Base-by-base conservation (phyloP, 805 yeast genomes). In the Cyberlindnera nakhonratchasimensis region DNA sequence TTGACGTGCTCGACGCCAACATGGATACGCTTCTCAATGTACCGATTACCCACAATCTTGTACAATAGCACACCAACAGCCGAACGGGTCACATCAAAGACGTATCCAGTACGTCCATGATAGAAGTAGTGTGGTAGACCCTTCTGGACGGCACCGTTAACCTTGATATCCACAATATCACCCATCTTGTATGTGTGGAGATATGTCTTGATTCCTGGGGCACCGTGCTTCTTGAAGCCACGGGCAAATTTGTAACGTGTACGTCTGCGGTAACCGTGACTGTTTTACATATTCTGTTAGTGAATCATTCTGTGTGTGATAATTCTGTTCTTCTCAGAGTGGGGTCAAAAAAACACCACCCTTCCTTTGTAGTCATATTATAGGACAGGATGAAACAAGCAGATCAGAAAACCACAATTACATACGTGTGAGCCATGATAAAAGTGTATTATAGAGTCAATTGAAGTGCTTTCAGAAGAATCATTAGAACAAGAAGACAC, bases 61-160 rank as follows among this genome's bases (percentile, higher is more conserved):
- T 93, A 86, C 71, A 93, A 74, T 67, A 93, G 86, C 64, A 93
- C 93, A 85, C 99, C 99, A 58, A 93, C 98, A 56, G 99, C 79
- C 54, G 96, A 76, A 82, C 87, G 93, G 85, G 99, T 91, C 61
- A 93, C 95, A 83, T 93, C 93, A 96, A 82, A 93, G 59, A 93
- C 82, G 64, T 91, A 87, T 84, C 99, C 99, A 60, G 99, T 93
- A 84, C 90, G 91, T 77, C 99, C 99, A 82, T 93, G 97, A 96
- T 93, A 93, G 86, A 79, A 90, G 81, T 93, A 93, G 89, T 88
- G 96, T 73, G 99, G 99, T 96, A 93, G 88, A 87, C 98, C 97
- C 85, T 91, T 90, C 74, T 93, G 98, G 81, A 90, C 80, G 61
- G 99, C 80, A 82, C 96, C 96, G 73, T 93, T 93, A 74, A 95